Conservation (phyloP, 176 grass and related monocot species). For the Lolium multiflorum region DNA sequence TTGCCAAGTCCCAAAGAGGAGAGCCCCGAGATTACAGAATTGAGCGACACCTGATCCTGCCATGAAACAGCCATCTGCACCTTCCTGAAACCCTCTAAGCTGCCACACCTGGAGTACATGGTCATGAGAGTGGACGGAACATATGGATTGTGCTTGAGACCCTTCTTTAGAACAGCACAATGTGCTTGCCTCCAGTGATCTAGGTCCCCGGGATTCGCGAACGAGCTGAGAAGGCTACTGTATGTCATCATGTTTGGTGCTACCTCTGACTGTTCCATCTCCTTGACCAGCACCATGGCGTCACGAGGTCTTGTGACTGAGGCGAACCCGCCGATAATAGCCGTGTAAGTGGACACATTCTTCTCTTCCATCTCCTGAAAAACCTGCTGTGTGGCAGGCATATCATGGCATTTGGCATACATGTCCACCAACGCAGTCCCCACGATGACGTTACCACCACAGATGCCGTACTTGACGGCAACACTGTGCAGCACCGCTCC, state of each 20-base stretch:
- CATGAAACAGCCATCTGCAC: neutral
- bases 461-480: neutral
- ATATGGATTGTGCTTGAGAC: slow-evolving; percentile 25
- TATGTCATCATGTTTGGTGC: slow-evolving; percentile 44
- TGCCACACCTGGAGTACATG: slow-evolving; percentile 51
- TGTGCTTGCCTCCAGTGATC: slow-evolving; percentile 26
- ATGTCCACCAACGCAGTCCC: slow-evolving; percentile 39
- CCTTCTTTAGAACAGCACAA: slow-evolving; percentile 24
- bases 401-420: slow-evolving; percentile 20
- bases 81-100: slow-evolving; percentile 40
- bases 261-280: slow-evolving; percentile 35
- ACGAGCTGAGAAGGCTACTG: slow-evolving; percentile 52
- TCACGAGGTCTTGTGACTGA: neutral
- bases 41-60: slow-evolving; percentile 39
- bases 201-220: neutral
- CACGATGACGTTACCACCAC: neutral
- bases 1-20: slow-evolving; percentile 37
- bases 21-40: slow-evolving; percentile 41
- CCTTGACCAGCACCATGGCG: slow-evolving; percentile 36
- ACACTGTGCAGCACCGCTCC: slow-evolving; percentile 5
- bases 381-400: neutral
- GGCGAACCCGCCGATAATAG: neutral
- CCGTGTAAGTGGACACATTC: slow-evolving; percentile 38
- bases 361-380: slow-evolving; percentile 21
- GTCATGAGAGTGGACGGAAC: slow-evolving; percentile 35